Evolutionary conservation across 108 stramenopile genomes (phyloP), one percentile per base, ranked within the genome.

Genomic region (Cyclostephanos invisitatus): DNA sequence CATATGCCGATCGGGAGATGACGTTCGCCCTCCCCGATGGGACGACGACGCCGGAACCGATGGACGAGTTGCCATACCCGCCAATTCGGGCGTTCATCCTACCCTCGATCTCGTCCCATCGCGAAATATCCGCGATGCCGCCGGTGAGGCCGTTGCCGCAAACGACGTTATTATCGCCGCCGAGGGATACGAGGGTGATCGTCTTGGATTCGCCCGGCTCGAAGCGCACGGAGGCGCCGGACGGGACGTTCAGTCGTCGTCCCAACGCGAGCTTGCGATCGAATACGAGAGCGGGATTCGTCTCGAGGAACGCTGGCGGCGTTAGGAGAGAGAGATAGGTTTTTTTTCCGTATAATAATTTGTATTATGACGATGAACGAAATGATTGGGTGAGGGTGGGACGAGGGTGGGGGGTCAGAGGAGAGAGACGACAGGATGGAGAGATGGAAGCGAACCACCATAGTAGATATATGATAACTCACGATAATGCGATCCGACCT

Each of bases 191-290:
- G 20, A 99, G 82, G 7, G 95, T 92, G 47, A 99, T 89, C 1
- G 92, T 93, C 81, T 98, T 97, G 77, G 88, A 82, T 66, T 99
- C 97, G 3, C 97, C 97, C 5, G 98, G 97, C 81, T 99, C 98
- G 77, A 99, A 99, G 46, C 98, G 91, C 2, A 99, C 96, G 24
- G 92, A 87, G 18, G 96, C 91, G 9, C 97, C 97, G 28, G 91
- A 88, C 5, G 95, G 90, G 18, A 98, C 89, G 84, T 98, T 96
- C 9, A 98, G 79, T 7, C 98, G 90, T 57, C 85, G 86, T 11
- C 97, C 97, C 68, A 94, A 88, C 55, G 93, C 80, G 14, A 74
- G 68, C n/a, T 72, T 59, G 5, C 98, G 93, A 75, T 98, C 96
- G 75, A 99, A 99, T 20, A 67, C 66, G 35, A 99, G 81, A 14